Percentiles rank a stretch among this genome's conserved stretches.
phyloP scores from a whole-genome alignment of 345 rosid species.

The Sisymbrium altissimum region DNA sequence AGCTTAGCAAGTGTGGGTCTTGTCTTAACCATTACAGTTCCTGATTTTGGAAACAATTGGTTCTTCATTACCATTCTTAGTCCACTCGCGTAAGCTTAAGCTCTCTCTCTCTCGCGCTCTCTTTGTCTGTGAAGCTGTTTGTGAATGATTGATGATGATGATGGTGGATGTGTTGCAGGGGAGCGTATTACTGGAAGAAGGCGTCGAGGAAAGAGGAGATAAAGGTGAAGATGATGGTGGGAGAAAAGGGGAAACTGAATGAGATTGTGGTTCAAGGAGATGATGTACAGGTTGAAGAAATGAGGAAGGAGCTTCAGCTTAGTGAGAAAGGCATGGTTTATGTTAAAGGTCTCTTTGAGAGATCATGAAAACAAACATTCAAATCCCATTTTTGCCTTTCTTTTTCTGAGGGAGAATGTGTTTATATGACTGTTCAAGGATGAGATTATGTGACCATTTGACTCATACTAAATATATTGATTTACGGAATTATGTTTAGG shows the following conservation, averaged over 20 bases:
- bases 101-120: not conserved
- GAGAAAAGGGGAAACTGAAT: conserved; percentile 44
- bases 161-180: conserved; percentile 43
- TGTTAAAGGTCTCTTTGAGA: conserved; percentile 82
- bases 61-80: conserved; percentile 72
- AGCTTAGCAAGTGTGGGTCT: conserved; percentile 93
- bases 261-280: conserved; percentile 92
- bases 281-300: conserved; percentile 83
- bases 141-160: not conserved
- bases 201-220: conserved; percentile 95
- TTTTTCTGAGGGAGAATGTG: not conserved
- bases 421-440: not conserved
- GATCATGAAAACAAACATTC: conserved; percentile 34
- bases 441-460: not conserved
- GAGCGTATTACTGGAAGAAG: conserved; percentile 80
- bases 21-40: conserved; percentile 80
- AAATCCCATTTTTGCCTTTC: conserved; percentile 20
- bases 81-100: conserved; percentile 81
- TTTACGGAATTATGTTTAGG: too few relatives aligned
- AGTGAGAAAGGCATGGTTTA: conserved; percentile 92
- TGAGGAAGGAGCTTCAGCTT: conserved; percentile 82
- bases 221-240: conserved; percentile 73
- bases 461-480: not conserved
- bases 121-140: not conserved
- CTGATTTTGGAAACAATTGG: conserved; percentile 91